Evolutionary conservation across 169 alveolate genomes (phyloP).

Genomic region (Cryptosporidium felis): DNA sequence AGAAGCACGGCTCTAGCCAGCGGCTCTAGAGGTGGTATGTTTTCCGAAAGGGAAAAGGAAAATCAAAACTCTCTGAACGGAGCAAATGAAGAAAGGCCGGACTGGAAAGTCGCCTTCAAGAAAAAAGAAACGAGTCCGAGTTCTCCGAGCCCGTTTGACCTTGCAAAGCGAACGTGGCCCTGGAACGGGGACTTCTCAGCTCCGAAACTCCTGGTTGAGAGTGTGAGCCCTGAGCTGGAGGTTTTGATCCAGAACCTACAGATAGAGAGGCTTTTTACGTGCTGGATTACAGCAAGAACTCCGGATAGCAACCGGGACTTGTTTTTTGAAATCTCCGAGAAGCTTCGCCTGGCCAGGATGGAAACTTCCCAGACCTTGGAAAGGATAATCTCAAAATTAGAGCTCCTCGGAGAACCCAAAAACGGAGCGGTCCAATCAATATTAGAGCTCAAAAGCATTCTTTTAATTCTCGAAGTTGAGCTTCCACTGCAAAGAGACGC

Average conservation of each 20-base stretch:
- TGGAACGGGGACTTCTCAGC: too few relatives aligned
- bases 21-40: neutral
- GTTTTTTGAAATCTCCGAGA: neutral
- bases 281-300: conserved; percentile 57
- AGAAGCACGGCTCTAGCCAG: neutral
- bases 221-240: conserved; percentile 10
- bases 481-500: conserved; percentile 66
- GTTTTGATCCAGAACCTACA: conserved; percentile 23
- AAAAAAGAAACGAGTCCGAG: too few relatives aligned
- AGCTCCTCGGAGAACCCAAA: neutral
- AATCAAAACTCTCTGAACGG: neutral
- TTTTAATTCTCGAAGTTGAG: neutral
- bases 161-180: too few relatives aligned
- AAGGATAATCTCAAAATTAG: neutral
- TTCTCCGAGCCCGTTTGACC: too few relatives aligned
- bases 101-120: too few relatives aligned
- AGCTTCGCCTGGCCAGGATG: neutral
- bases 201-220: neutral
- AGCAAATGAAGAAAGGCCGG: too few relatives aligned
- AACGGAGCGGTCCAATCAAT: neutral
- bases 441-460: neutral
- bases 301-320: conserved; percentile 7
- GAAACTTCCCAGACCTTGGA: neutral
- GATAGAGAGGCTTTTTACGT: conserved; percentile 46
- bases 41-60: neutral